A percentile compares a stretch with the other conserved stretches of the same genome.
Evolutionary conservation across 192 early-diverging fungal species (phyloP).

Genomic region (Podila verticillata): DNA sequence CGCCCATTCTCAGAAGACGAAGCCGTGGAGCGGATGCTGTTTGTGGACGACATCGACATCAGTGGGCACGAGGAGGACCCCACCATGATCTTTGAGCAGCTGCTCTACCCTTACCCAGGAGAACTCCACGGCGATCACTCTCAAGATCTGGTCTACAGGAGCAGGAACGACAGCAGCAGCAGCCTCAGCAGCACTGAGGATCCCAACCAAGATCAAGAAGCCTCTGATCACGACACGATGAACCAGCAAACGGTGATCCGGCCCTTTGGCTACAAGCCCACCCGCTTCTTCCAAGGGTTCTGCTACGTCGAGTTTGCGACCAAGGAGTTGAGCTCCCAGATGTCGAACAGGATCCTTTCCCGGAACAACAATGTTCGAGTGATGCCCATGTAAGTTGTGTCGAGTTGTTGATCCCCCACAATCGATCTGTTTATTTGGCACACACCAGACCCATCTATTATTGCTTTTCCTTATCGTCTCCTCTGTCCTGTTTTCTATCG

Average conservation of each 20-base stretch:
- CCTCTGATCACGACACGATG: not conserved
- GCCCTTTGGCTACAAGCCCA: slow-evolving; percentile 40
- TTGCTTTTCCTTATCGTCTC: not conserved
- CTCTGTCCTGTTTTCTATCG: not conserved
- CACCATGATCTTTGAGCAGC: slow-evolving; percentile 20
- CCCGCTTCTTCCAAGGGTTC: slow-evolving; percentile 48
- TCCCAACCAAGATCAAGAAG: not conserved
- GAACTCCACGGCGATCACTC: not conserved
- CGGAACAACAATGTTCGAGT: slow-evolving; percentile 46
- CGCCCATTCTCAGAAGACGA: slow-evolving; percentile 27
- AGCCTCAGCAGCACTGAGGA: slow-evolving; percentile 1
- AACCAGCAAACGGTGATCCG: slow-evolving; percentile 36
- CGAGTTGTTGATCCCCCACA: not conserved
- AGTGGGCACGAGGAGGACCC: slow-evolving; percentile 30
- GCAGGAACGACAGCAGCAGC: not conserved
- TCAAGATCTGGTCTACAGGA: not conserved
- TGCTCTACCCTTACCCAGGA: slow-evolving; percentile 21
- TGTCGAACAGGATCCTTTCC: slow-evolving; percentile 30
- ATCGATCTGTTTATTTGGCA: not conserved
- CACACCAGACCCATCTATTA: not conserved
- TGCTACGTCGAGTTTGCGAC: slow-evolving; percentile 47
- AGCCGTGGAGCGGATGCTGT: slow-evolving; percentile 45
- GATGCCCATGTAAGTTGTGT: slow-evolving; percentile 53
- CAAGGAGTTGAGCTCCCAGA: slow-evolving; percentile 21
- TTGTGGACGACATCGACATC: slow-evolving; percentile 48